A percentile compares a stretch with the other conserved stretches of the same genome.
phyloP scores from a whole-genome alignment of 1,284 basidiomycete genomes.

The Erythrobasidium hasegawianum region DNA sequence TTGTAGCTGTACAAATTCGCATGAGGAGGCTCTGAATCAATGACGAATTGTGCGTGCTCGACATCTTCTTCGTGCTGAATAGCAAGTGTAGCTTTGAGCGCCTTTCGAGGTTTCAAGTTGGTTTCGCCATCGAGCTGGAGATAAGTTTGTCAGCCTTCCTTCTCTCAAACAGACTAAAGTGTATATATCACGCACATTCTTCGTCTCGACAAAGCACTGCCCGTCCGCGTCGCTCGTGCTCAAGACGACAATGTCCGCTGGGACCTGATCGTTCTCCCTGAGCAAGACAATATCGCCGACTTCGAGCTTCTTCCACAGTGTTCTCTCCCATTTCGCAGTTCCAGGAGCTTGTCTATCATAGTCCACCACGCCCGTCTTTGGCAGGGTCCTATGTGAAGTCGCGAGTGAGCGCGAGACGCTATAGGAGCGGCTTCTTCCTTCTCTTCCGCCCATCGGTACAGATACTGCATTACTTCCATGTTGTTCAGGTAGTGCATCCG shows the following conservation, averaged over 20 bases:
- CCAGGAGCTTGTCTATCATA: conserved; percentile 66
- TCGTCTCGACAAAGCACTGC: conserved; percentile 53
- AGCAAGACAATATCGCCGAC: conserved; percentile 93
- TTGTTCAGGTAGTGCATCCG: not conserved
- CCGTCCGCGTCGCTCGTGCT: conserved; percentile 56
- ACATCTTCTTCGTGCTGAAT: conserved; percentile 87
- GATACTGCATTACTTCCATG: not conserved
- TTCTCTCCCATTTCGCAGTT: conserved; percentile 83
- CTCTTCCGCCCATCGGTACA: conserved; percentile 33
- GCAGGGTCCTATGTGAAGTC: conserved; percentile 12
- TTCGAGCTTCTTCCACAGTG: conserved; percentile 97
- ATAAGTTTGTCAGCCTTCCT: conserved; percentile 64
- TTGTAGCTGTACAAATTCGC: conserved; percentile 90
- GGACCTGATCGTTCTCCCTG: conserved; percentile 89
- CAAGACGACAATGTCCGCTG: conserved; percentile 88
- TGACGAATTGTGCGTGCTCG: conserved; percentile 75
- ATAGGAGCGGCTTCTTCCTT: conserved; percentile 2
- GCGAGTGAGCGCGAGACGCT: conserved; percentile 40
- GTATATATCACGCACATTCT: conserved; percentile 36
- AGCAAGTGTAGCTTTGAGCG: conserved; percentile 68
- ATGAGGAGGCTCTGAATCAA: conserved; percentile 90
- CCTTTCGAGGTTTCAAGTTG: conserved; percentile 82
- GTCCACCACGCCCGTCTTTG: conserved; percentile 68
- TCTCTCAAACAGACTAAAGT: no score
- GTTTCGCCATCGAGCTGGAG: conserved; percentile 83